These are phyloP conservation scores for Rhynchosporium secalis DNA, from an alignment of 2,329 filamentous ascomycete genomes.

Conservation along the genomic window DNA sequence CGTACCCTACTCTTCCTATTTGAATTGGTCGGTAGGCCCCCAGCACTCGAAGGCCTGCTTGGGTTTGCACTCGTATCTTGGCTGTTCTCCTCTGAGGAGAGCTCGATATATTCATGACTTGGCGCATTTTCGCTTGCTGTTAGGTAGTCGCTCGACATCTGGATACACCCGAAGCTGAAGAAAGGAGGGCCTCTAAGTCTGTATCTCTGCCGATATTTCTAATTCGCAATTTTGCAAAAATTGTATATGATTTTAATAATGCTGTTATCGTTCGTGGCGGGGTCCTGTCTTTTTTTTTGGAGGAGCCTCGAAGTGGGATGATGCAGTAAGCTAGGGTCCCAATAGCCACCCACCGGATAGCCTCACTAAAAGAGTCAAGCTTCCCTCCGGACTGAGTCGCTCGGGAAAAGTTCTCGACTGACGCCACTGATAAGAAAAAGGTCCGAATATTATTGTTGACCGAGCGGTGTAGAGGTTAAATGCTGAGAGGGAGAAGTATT, in stretches of 20 bases:
- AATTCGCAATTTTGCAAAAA: background rate
- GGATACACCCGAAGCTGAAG: background rate
- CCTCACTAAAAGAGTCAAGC: constrained; percentile 1
- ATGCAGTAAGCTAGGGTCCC: constrained; percentile 1
- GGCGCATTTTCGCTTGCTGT: constrained; percentile 27
- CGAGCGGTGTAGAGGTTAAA: background rate
- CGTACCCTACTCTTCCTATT: constrained; percentile 35
- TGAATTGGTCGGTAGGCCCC: constrained; percentile 16
- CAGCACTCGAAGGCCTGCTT: constrained; percentile 34
- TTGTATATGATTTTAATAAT: background rate
- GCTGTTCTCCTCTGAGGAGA: constrained; percentile 28
- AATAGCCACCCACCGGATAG: background rate
- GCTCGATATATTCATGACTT: constrained; percentile 24
- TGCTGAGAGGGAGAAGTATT: background rate
- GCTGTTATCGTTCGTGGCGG: constrained; percentile 1
- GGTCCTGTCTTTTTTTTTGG: background rate
- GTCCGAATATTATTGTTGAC: background rate
- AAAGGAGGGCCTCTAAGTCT: background rate
- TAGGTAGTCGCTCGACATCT: constrained; percentile 33
- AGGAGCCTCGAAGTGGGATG: constrained; percentile 3
- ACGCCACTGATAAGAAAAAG: constrained; percentile 20
- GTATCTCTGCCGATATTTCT: background rate
- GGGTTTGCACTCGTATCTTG: constrained; percentile 28
- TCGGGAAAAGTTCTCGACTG: constrained; percentile 1
- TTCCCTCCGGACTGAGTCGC: background rate